Conservation (phyloP, 768 basidiomycete species). For the Hortiboletus campestris region DNA sequence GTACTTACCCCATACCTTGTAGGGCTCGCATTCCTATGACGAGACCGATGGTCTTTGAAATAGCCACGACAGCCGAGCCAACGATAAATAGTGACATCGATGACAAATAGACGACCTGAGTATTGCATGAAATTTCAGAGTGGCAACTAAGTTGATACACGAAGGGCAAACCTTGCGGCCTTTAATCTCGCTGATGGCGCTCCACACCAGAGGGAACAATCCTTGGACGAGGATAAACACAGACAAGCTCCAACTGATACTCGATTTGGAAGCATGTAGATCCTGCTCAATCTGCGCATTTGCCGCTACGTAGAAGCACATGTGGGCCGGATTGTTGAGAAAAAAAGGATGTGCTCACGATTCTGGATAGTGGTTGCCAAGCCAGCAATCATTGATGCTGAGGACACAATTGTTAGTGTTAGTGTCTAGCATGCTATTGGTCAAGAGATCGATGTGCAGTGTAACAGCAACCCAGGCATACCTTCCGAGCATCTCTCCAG, state of each 20-base stretch:
- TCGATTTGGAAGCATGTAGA: conserved; percentile 56
- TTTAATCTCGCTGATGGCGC: conserved; percentile 69
- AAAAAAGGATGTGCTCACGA: conserved; percentile 16
- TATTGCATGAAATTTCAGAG: not conserved
- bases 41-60: conserved; percentile 52
- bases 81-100: conserved; percentile 53
- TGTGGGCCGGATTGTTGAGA: not conserved
- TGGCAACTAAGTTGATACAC: not conserved
- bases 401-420: conserved; percentile 27
- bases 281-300: conserved; percentile 61
- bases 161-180: conserved; percentile 57
- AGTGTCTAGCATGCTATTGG: conserved; percentile 15
- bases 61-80: conserved; percentile 58
- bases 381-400: conserved; percentile 28
- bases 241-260: conserved; percentile 69
- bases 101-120: conserved; percentile 53
- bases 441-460: not conserved
- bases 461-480: conserved; percentile 15
- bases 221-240: conserved; percentile 74
- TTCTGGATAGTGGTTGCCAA: conserved; percentile 27
- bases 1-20: conserved; percentile 57
- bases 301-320: conserved; percentile 46
- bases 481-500: conserved; percentile 59
- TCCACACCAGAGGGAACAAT: conserved; percentile 64
- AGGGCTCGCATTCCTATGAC: conserved; percentile 67